Percentiles rank a stretch among this genome's conserved stretches.
Evolutionary conservation across 345 rosid species (phyloP).

Genomic region (Syzygium grande): DNA sequence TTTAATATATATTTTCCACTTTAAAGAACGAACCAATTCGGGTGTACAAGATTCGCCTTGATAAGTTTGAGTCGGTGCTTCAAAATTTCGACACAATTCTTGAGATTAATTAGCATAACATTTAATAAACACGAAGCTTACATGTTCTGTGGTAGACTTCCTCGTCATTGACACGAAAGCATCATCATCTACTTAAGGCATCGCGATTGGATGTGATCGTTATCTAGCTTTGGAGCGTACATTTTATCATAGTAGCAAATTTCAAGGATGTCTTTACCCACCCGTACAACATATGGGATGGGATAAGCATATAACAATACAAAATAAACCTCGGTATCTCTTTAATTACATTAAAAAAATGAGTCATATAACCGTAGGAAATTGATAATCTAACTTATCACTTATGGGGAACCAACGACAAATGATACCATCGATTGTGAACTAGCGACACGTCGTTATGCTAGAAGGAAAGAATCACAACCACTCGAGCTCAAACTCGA

Average conservation of each 20-base stretch:
- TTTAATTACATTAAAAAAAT: background rate
- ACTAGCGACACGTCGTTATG: rapidly evolving
- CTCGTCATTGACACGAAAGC: background rate
- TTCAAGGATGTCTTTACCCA: background rate
- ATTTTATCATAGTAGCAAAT: background rate
- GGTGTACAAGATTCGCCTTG: background rate
- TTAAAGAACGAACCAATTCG: background rate
- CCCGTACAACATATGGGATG: background rate
- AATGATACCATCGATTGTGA: background rate
- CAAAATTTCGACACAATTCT: background rate
- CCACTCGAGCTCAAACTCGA: rapidly evolving
- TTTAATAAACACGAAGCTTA: background rate
- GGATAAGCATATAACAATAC: background rate
- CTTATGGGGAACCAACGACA: background rate
- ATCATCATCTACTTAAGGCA: background rate
- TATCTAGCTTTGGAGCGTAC: background rate
- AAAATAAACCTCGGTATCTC: background rate
- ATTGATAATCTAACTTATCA: background rate
- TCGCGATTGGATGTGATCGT: background rate
- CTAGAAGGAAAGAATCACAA: background rate
- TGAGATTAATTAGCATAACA: background rate
- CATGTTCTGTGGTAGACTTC: background rate
- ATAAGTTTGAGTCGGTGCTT: background rate
- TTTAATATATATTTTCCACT: background rate
- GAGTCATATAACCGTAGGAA: background rate